Base-by-base conservation (phyloP, 2,329 filamentous ascomycete species). In the Byssochlamys sp. region DNA sequence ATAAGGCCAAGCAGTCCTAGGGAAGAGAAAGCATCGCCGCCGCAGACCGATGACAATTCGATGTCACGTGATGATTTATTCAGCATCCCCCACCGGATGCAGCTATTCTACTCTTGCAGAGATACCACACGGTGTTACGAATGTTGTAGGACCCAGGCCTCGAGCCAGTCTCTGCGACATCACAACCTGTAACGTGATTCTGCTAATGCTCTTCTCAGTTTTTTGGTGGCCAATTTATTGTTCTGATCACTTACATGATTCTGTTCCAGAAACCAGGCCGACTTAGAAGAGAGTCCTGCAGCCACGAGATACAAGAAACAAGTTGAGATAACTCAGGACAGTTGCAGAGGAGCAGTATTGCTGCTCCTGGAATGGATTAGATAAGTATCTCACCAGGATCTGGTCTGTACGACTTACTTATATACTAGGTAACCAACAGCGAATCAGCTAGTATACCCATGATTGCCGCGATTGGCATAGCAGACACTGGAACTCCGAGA, bases 271-370 rank as follows among this genome's bases (percentile, higher is more conserved):
- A 78, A 81, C 87, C 88, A 91, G 24, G 92, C 81, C 1, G 82
- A 82, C 57, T 84, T 84, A 3, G 89, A 91, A 73, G 94, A 90
- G 31, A 95, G 81, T 49, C 89, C 90, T 0, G 89, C 90, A 3
- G 88, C 88, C 9, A 95, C 87, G 10, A 95, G 84, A 68, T 95
- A 95, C 11, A 95, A 76, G 66, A 95, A 81, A 68, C 89, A 91
- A 1, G 90, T 94, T 0, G 89, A 91, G 27, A 84, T 75, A 60
- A 94, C 84, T n/a, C 95, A 78, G 78, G 95, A 94, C 61, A 88
- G 76, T 66, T 94, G 89, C 56, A 90, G 73, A 35, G 81, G 82
- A 3, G 84, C 77, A n/a, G 78, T 76, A 58, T 84, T 83, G n/a
- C 86, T 86, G 58, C 84, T 82, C 64, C 83, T 73, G 48, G 7